Percentiles rank a stretch among this genome's conserved stretches.
phyloP scores from a whole-genome alignment of 805 yeast genomes.

The Suhomyces pyralidae region DNA sequence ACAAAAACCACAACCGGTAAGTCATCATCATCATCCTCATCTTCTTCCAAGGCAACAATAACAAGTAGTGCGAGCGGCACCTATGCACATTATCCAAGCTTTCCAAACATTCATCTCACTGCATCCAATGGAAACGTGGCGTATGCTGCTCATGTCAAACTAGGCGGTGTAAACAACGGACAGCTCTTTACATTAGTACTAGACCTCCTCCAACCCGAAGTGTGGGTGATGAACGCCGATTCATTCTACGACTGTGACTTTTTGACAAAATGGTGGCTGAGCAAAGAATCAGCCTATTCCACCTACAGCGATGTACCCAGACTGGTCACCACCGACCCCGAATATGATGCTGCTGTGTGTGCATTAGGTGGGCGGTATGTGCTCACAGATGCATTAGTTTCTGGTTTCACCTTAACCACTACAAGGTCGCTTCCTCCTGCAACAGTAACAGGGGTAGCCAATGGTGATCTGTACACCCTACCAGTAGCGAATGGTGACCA shows the following conservation, averaged over 20 bases:
- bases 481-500: constrained; percentile 26
- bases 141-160: constrained; percentile 15
- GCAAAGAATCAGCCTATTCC: constrained; percentile 8
- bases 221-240: constrained; percentile 35
- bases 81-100: neutral
- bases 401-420: constrained; percentile 5
- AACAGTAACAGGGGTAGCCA: constrained; percentile 8
- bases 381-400: neutral
- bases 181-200: neutral
- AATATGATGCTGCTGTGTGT: constrained; percentile 25
- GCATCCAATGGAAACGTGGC: constrained; percentile 13
- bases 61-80: neutral
- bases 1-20: neutral
- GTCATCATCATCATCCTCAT: neutral
- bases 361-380: constrained; percentile 25
- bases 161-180: constrained; percentile 1
- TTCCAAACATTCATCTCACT: constrained; percentile 10
- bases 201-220: constrained; percentile 36
- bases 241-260: constrained; percentile 23
- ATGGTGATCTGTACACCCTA: constrained; percentile 16
- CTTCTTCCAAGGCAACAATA: neutral
- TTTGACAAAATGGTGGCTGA: constrained; percentile 15
- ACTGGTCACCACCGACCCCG: constrained; percentile 16
- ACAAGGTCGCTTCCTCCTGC: constrained; percentile 11
- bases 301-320: constrained; percentile 5